These are phyloP conservation scores for Solanum habrochaites DNA, from an alignment of 257 asterid species.

Conservation along the genomic window DNA sequence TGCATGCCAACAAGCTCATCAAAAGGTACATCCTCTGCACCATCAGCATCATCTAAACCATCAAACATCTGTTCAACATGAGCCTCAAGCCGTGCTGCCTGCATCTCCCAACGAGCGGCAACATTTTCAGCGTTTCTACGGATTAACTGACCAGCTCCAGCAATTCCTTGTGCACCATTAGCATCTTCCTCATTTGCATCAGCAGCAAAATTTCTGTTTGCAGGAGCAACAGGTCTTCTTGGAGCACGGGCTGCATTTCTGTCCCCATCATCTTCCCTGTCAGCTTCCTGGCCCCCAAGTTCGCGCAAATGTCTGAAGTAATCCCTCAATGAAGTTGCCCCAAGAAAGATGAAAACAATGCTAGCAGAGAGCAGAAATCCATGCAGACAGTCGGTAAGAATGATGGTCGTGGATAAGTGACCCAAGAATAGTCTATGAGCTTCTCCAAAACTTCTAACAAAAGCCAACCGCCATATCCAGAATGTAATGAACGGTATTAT, in stretches of 20 bases:
- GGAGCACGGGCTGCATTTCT: conserved; percentile 94
- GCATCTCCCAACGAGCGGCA: conserved; percentile 95
- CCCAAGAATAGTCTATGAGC: conserved; percentile 82
- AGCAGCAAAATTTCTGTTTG: conserved; percentile 56
- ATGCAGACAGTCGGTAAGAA: conserved; percentile 92
- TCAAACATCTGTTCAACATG: conserved; percentile 99
- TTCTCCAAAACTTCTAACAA: conserved; percentile 85
- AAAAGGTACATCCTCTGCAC: conserved; percentile 98
- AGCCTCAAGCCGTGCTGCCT: conserved; percentile 96
- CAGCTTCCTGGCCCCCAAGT: conserved; percentile 94
- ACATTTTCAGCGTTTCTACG: conserved; percentile 94
- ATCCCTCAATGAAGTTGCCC: conserved; percentile 97
- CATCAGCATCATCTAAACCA: conserved; percentile 98
- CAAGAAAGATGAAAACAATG: conserved; percentile 92
- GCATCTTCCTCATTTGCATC: conserved; percentile 85
- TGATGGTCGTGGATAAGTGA: conserved; percentile 69
- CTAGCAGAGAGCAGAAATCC: conserved; percentile 97
- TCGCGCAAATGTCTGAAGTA: conserved; percentile 88
- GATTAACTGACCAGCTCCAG: conserved; percentile 87
- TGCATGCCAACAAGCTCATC: conserved; percentile 99
- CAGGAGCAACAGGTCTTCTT: conserved; percentile 72
- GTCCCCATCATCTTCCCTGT: conserved; percentile 85
- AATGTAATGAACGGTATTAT: conserved; percentile 91
- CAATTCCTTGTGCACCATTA: conserved; percentile 77
- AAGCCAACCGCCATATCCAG: conserved; percentile 98